A percentile compares a stretch with the other conserved stretches of the same genome.
Conservation (phyloP, 2,329 filamentous ascomycete genomes). For the Aspergillus hiratsukae region DNA sequence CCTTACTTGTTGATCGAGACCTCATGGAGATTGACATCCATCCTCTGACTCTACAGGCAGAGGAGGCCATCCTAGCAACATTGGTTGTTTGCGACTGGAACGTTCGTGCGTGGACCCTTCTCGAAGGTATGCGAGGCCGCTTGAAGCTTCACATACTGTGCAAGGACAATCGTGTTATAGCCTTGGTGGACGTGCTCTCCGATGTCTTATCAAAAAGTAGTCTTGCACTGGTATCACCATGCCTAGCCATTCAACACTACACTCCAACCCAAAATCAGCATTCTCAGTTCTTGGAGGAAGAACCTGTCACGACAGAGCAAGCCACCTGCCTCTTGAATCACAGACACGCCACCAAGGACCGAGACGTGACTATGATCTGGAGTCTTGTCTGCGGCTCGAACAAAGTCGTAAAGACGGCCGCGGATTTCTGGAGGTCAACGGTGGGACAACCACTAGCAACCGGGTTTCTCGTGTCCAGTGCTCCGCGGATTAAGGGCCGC, state of each 20-base stretch:
- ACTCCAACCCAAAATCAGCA: background rate
- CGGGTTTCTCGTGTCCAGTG: slow-evolving; percentile 6
- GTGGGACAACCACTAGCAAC: background rate
- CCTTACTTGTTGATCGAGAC: slow-evolving; percentile 21
- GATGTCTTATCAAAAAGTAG: background rate
- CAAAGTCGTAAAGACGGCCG: slow-evolving; percentile 2
- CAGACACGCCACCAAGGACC: slow-evolving; percentile 17
- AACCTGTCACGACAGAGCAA: slow-evolving; percentile 3
- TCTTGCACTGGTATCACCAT: slow-evolving; percentile 4
- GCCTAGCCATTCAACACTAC: slow-evolving; percentile 6
- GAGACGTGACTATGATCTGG: slow-evolving; percentile 19
- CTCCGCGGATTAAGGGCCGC: background rate
- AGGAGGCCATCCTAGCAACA: slow-evolving; percentile 15
- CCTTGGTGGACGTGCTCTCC: slow-evolving; percentile 1
- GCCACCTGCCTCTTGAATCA: slow-evolving; percentile 18
- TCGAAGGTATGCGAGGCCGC: slow-evolving; percentile 17
- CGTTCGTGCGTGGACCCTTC: slow-evolving; percentile 23
- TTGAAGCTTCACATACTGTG: slow-evolving; percentile 10
- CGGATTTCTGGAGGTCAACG: slow-evolving; percentile 5
- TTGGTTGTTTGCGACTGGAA: slow-evolving; percentile 24
- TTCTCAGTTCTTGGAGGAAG: no score
- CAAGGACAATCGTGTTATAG: slow-evolving; percentile 8
- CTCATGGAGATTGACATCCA: slow-evolving; percentile 22
- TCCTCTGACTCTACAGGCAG: slow-evolving; percentile 5
- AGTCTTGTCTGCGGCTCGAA: slow-evolving; percentile 12